Evolutionary conservation across 2,329 filamentous ascomycete genomes (phyloP), one percentile per base, ranked within the genome.

Genomic region (Cordyceps pruinosa): DNA sequence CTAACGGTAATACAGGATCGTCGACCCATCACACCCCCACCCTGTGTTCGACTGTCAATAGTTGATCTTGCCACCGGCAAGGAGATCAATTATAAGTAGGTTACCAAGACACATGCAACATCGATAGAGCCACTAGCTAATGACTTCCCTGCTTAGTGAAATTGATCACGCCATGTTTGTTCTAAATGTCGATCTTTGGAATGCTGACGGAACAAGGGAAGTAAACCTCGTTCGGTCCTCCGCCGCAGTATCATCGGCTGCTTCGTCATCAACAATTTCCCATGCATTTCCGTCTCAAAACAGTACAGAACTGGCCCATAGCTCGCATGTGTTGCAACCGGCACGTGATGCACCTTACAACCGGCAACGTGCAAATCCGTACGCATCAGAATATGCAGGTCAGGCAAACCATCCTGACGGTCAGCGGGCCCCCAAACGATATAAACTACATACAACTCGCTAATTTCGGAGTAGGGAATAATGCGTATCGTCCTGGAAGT

Each of bases 11-110:
- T 52, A 57, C 66, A 96, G 89, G 94, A 99, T 72, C 89, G 94
- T 62, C 83, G 94, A 62, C 94, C 94, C 26, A 97, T 99, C 65
- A 97, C 94, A 28, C 93, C 94, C 15, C 94, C 94, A 23, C 93
- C 94, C 3, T 97, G 93, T 71, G 88, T 97, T 53, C 83, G 88
- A 61, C 81, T 97, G 13, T 79, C 94, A 39, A 87, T 97, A 52
- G 84, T 81, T 60, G 90, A 97, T 70, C 76, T 81, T 42, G 73
- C 74, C 17, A 92, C 89, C 0, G 86, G 88, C 23, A 86, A 90
- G 66, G 90, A 96, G 69, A 82, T 96, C 44, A 88, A 94, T 69
- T 87, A 86, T 75, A 90, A 88, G 89, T 93, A 78, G 67, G 87
- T 73, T 23, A 30, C 13, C 19, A 12, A 21, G 13, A 25, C 5